Evolutionary conservation across 2,329 filamentous ascomycete genomes (phyloP).

Genomic region (Penicillium sp.): DNA sequence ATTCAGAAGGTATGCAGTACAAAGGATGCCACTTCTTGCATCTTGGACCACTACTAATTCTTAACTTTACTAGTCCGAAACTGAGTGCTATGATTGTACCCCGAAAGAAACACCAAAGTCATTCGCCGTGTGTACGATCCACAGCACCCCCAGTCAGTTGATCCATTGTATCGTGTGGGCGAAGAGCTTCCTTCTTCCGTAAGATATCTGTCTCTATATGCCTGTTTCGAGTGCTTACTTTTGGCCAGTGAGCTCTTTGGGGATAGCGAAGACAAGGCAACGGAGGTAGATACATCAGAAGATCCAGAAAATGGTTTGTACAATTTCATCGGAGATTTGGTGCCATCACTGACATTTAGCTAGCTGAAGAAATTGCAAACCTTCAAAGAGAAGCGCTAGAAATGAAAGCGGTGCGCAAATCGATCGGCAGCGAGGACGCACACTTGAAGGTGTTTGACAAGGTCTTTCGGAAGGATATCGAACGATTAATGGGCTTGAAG

Average conservation of each 20-base stretch:
- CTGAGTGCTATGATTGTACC: conserved; percentile 95
- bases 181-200: conserved; percentile 90
- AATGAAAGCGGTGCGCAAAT: conserved; percentile 75
- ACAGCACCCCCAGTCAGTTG: conserved; percentile 91
- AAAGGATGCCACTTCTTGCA: not conserved
- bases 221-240: conserved; percentile 24
- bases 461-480: conserved; percentile 83
- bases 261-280: conserved; percentile 78
- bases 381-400: conserved; percentile 79
- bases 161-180: conserved; percentile 99
- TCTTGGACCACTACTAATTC: not conserved
- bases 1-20: conserved; percentile 70
- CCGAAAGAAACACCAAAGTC: conserved; percentile 87
- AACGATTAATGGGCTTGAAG: conserved; percentile 78
- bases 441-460: conserved; percentile 83
- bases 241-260: conserved; percentile 75
- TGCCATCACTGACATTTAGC: conserved; percentile 19
- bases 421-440: conserved; percentile 77
- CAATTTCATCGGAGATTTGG: not conserved
- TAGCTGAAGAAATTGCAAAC: conserved; percentile 79
- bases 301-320: conserved; percentile 72
- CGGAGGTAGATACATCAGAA: conserved; percentile 74
- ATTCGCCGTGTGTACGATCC: conserved; percentile 94
- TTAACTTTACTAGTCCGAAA: conserved; percentile 59
- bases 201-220: conserved; percentile 7